Conservation (phyloP, 139 green algal species). For the Micractinium conductrix region DNA sequence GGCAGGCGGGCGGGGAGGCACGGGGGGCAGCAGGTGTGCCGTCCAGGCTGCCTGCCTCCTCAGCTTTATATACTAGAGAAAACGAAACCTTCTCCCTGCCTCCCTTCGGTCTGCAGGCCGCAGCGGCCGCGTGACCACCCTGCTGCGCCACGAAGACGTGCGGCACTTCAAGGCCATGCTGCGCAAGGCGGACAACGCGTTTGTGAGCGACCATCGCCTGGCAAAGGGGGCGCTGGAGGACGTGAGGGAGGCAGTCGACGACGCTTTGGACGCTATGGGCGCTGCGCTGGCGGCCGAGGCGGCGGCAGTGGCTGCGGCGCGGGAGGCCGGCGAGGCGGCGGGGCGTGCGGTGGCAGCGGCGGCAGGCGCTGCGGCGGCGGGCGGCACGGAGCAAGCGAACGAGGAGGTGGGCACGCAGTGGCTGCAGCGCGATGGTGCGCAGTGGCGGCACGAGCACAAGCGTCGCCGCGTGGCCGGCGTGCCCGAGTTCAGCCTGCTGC, state of each 20-base stretch:
- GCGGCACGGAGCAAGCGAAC: neutral
- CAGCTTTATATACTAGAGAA: no score
- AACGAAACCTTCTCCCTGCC: no score
- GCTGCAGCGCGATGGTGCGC: no score
- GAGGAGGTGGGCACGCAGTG: no score
- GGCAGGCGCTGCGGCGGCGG: no score
- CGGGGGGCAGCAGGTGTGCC: no score
- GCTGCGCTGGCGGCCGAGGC: neutral
- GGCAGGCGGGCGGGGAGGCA: no score
- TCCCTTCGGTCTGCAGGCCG: constrained; percentile 1
- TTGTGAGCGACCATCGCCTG: constrained; percentile 71
- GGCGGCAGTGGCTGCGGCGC: no score
- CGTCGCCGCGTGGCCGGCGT: no score
- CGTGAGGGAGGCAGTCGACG: constrained; percentile 28
- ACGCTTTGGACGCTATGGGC: constrained; percentile 23
- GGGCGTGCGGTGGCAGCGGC: no score
- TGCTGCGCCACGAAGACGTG: constrained; percentile 86
- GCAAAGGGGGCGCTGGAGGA: constrained; percentile 39
- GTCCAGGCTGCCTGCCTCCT: neutral
- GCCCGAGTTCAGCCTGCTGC: no score
- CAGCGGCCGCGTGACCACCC: constrained; percentile 67
- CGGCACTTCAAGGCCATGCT: constrained; percentile 87
- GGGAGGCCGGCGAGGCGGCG: no score
- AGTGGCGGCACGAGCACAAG: neutral
- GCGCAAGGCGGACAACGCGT: constrained; percentile 87